These are phyloP conservation scores for Cantharellus anzutake DNA, from an alignment of 768 basidiomycete genomes.

Conservation along the genomic window DNA sequence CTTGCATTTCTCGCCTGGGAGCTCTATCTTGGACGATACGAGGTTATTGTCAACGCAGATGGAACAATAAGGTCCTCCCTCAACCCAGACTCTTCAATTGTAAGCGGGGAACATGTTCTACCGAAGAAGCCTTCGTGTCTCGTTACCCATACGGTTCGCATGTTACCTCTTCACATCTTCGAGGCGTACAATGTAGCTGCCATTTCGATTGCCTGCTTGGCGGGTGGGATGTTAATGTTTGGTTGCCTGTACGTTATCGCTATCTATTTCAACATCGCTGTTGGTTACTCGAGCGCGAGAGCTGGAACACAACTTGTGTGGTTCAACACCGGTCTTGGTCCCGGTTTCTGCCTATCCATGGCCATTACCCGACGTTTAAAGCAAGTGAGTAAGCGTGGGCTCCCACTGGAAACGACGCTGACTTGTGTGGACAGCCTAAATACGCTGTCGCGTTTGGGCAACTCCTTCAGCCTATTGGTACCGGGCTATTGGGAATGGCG, in stretches of 20 bases:
- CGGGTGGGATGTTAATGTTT: slow-evolving; percentile 27
- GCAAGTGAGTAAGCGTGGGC: no score
- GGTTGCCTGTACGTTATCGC: slow-evolving; percentile 35
- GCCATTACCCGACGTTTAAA: no score
- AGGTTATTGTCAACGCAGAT: neutral
- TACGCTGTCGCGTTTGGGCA: slow-evolving; percentile 24
- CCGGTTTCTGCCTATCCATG: slow-evolving; percentile 13
- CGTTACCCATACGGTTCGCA: slow-evolving; percentile 18
- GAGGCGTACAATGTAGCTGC: slow-evolving; percentile 24
- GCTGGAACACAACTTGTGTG: slow-evolving; percentile 32
- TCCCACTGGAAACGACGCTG: no score
- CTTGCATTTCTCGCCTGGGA: slow-evolving; percentile 27
- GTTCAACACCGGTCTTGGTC: slow-evolving; percentile 26
- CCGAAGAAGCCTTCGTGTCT: slow-evolving; percentile 2
- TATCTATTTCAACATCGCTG: slow-evolving; percentile 29
- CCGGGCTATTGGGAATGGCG: slow-evolving; percentile 26
- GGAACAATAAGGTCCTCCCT: neutral
- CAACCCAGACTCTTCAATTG: neutral
- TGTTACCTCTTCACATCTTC: slow-evolving; percentile 30
- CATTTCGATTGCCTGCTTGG: slow-evolving; percentile 23
- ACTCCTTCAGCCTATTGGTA: slow-evolving; percentile 20
- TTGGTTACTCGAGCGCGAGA: slow-evolving; percentile 20
- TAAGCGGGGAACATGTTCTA: neutral
- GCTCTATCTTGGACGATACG: slow-evolving; percentile 18
- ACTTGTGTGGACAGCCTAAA: slow-evolving; percentile 18